Conservation (phyloP, 441 rosid genomes). For the Populus trichocarpa region DNA sequence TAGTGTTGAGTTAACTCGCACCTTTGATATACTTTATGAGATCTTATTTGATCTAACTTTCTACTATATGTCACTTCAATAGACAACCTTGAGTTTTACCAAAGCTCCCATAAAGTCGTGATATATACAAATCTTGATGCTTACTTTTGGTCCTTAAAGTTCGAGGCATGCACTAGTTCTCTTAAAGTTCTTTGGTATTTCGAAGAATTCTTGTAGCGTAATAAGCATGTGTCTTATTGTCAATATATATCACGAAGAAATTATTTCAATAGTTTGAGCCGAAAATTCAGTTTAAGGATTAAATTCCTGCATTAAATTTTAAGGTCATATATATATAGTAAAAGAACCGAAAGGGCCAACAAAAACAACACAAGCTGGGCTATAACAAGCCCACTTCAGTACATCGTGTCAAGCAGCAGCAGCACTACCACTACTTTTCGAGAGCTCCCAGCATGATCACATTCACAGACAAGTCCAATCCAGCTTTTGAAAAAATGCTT, state of each 20-base stretch:
- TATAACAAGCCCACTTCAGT: neutral
- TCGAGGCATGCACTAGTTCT: neutral
- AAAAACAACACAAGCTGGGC: neutral
- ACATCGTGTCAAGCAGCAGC: neutral
- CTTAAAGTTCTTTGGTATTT: neutral
- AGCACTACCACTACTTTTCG: neutral
- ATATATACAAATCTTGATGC: too few relatives aligned
- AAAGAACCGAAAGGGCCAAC: too few relatives aligned
- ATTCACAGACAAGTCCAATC: conserved; percentile 22
- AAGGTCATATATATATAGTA: neutral
- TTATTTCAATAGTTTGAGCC: too few relatives aligned
- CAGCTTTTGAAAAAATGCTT: neutral
- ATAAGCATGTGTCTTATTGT: neutral
- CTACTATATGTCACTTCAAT: neutral
- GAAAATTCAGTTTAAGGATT: neutral
- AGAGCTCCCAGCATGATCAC: neutral
- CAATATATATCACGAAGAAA: too few relatives aligned
- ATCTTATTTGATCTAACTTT: neutral
- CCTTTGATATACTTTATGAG: neutral
- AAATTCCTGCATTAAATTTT: neutral
- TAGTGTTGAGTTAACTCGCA: neutral
- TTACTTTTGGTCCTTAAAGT: too few relatives aligned
- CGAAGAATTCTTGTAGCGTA: neutral
- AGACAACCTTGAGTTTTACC: neutral
- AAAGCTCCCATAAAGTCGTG: too few relatives aligned